Conservation (phyloP, 2,329 filamentous ascomycete species). For the Sporothrix euskadiensis region DNA sequence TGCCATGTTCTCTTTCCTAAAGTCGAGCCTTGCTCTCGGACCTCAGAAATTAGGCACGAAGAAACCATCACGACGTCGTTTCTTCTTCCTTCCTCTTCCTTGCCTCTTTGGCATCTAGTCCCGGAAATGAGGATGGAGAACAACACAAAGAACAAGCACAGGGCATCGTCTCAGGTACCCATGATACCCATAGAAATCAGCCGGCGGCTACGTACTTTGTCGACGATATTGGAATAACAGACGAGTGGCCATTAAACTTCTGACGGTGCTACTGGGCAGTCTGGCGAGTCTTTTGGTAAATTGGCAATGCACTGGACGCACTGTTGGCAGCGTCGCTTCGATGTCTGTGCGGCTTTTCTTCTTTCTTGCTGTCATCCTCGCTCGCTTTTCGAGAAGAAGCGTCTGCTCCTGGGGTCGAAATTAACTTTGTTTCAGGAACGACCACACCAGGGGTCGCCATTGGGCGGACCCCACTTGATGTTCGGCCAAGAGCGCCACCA, state of each 20-base stretch:
- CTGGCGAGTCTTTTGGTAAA: neutral
- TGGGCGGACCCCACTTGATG: neutral
- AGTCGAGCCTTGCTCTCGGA: neutral
- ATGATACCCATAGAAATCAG: neutral
- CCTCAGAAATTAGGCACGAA: neutral
- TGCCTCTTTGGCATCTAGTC: neutral
- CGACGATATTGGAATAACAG: neutral
- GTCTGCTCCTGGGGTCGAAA: constrained; percentile 25
- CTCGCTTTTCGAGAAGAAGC: neutral
- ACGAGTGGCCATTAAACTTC: neutral
- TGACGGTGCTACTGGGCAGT: neutral
- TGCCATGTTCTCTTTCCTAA: neutral
- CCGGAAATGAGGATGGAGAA: constrained; percentile 1
- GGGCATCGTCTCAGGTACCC: neutral
- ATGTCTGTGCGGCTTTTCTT: neutral
- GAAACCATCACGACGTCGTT: neutral
- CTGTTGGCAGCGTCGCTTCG: constrained; percentile 9
- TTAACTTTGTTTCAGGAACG: constrained; percentile 31
- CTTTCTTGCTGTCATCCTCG: neutral
- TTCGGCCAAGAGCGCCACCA: constrained; percentile 14
- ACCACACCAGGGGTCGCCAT: constrained; percentile 1
- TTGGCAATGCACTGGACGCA: neutral
- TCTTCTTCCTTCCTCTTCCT: neutral
- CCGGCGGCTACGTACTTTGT: neutral
- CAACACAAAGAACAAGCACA: neutral